Conservation (phyloP, 495 filamentous ascomycete species). For the Hyaloscypha finlandica region DNA sequence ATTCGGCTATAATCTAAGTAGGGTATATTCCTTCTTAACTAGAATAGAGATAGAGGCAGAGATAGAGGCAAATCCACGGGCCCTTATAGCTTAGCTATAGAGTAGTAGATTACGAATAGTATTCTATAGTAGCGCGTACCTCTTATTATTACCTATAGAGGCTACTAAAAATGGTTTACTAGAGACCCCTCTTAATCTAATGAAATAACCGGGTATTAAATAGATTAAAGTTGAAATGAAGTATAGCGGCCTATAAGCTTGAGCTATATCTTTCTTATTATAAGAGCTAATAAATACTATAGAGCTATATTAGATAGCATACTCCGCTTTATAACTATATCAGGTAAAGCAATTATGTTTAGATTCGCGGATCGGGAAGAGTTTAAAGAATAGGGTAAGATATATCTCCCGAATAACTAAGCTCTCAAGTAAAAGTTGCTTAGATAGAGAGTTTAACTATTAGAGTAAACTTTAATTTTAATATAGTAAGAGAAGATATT, state of each 20-base stretch:
- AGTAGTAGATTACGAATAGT: neutral
- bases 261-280: neutral
- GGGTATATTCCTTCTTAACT: neutral
- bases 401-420: neutral
- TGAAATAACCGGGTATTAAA: neutral
- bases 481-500: neutral
- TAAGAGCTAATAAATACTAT: neutral
- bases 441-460: neutral
- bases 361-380: neutral
- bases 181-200: neutral
- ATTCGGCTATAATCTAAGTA: neutral
- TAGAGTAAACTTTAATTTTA: neutral
- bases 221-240: neutral
- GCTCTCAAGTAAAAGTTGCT: neutral
- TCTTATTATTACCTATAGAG: neutral
- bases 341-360: neutral
- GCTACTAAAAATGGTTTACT: slow-evolving; percentile 3
- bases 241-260: neutral
- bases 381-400: neutral
- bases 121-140: neutral
- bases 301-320: neutral
- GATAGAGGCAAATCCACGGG: neutral
- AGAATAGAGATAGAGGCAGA: slow-evolving; percentile 2
- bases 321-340: neutral
- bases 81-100: neutral